Percentiles rank a stretch among this genome's conserved stretches.
Evolutionary conservation across 2,329 filamentous ascomycete species (phyloP).

Genomic region (Phialophora verrucosa): DNA sequence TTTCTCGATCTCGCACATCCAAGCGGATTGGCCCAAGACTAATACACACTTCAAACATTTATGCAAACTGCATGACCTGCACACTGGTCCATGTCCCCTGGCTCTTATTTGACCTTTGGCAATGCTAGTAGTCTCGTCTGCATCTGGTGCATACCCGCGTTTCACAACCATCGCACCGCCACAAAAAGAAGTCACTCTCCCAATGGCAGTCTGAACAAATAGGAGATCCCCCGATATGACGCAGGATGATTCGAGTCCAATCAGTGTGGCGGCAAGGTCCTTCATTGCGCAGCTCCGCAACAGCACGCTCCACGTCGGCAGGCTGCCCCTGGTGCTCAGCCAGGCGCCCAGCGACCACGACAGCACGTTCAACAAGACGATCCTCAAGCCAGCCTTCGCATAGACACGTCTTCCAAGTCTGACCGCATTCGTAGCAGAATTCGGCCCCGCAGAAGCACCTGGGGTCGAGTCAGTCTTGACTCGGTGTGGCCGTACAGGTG

Average conservation of each 20-base stretch:
- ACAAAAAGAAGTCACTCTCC: constrained; percentile 17
- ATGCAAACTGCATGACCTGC: not conserved
- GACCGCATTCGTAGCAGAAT: constrained; percentile 45
- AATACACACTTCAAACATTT: not conserved
- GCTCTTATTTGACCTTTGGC: not conserved
- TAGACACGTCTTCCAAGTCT: constrained; percentile 41
- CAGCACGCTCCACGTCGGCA: constrained; percentile 7
- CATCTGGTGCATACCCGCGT: constrained; percentile 18
- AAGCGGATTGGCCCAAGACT: not conserved
- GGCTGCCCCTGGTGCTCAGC: constrained; percentile 1
- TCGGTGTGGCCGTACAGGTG: not conserved
- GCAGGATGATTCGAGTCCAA: constrained; percentile 10
- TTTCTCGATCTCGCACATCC: not conserved
- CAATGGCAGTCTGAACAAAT: constrained; percentile 29
- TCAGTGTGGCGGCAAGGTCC: constrained; percentile 21
- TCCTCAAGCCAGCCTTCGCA: constrained; percentile 41
- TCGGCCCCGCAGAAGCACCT: constrained; percentile 42
- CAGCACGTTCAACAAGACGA: constrained; percentile 34
- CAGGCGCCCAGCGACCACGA: constrained; percentile 28
- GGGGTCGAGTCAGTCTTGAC: not conserved
- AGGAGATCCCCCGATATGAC: constrained; percentile 10
- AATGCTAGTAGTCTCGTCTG: constrained; percentile 1
- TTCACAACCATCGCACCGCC: constrained; percentile 21
- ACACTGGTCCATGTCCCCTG: not conserved
- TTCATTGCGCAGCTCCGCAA: not conserved